Evolutionary conservation across 2,329 filamentous ascomycete species (phyloP).

Genomic region (Aspergillus tanneri): DNA sequence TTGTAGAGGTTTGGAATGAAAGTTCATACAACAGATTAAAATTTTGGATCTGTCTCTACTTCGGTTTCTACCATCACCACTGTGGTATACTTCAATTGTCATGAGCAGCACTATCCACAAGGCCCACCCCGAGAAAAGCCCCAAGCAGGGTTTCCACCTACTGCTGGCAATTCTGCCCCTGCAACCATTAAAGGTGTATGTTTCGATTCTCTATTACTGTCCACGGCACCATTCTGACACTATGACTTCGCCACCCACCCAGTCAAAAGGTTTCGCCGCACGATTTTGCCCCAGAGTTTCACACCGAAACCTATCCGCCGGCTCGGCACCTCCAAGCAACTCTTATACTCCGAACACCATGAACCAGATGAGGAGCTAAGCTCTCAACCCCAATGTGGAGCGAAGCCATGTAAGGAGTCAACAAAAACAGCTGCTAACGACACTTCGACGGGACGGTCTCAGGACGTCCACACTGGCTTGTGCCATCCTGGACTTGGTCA

Average conservation of each 20-base stretch:
- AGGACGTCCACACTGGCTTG: conserved; percentile 54
- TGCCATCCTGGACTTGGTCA: conserved; percentile 54
- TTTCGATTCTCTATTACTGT: background rate
- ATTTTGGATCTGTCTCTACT: background rate
- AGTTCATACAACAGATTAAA: background rate
- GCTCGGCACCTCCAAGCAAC: conserved; percentile 58
- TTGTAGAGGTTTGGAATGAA: background rate
- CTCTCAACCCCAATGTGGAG: conserved; percentile 41
- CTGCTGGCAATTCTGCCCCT: background rate
- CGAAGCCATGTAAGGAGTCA: conserved; percentile 42
- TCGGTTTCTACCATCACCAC: background rate
- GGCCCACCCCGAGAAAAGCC: conserved; percentile 9
- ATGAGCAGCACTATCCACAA: conserved; percentile 10
- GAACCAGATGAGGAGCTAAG: conserved; percentile 38
- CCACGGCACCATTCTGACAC: background rate
- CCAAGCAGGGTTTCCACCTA: conserved; percentile 11
- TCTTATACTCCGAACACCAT: conserved; percentile 50
- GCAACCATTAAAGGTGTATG: conserved; percentile 6
- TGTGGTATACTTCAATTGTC: background rate
- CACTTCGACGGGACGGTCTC: conserved; percentile 54
- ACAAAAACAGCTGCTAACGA: conserved; percentile 45
- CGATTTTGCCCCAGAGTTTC: conserved; percentile 63
- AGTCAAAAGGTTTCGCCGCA: conserved; percentile 58
- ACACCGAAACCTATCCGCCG: conserved; percentile 61
- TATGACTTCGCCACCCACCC: conserved; percentile 58